These are phyloP conservation scores for Talaromyces pinophilus DNA, from an alignment of 2,329 filamentous ascomycete species.

Conservation along the genomic window DNA sequence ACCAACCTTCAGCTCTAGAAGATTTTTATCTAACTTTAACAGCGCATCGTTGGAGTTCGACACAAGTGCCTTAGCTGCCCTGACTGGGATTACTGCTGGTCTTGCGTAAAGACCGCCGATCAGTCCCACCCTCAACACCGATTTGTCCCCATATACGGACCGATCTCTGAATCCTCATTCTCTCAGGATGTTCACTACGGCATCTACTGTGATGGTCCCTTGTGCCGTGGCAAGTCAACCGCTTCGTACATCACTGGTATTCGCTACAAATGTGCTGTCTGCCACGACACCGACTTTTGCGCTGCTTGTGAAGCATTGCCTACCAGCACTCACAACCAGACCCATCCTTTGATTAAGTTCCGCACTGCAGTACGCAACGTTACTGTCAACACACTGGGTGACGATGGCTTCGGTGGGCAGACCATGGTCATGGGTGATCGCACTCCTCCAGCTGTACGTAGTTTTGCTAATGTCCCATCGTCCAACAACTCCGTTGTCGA, in stretches of 20 bases:
- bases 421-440: constrained; percentile 74
- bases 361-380: constrained; percentile 88
- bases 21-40: constrained; percentile 3
- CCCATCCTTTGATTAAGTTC: constrained; percentile 97
- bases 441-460: constrained; percentile 31
- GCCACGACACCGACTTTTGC: constrained; percentile 93
- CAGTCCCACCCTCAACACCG: constrained; percentile 79
- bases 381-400: constrained; percentile 79
- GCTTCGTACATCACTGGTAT: constrained; percentile 70
- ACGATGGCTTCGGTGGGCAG: constrained; percentile 67
- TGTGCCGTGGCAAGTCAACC: constrained; percentile 63
- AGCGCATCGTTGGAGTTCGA: constrained; percentile 81
- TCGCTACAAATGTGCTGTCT: constrained; percentile 96
- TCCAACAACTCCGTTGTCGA: constrained; percentile 29
- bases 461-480: constrained; percentile 29
- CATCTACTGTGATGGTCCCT: constrained; percentile 91
- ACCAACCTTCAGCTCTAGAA: background rate
- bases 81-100: constrained; percentile 91
- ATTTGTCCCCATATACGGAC: constrained; percentile 84
- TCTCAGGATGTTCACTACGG: constrained; percentile 67
- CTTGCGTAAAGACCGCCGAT: constrained; percentile 68
- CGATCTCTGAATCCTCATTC: constrained; percentile 53
- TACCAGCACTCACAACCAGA: constrained; percentile 81
- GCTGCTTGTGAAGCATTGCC: constrained; percentile 89
- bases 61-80: constrained; percentile 97